A percentile compares a stretch with the other conserved stretches of the same genome.
phyloP scores from a whole-genome alignment of 1,139 yeast genomes.

The Yamadazyma atmosphaerica region DNA sequence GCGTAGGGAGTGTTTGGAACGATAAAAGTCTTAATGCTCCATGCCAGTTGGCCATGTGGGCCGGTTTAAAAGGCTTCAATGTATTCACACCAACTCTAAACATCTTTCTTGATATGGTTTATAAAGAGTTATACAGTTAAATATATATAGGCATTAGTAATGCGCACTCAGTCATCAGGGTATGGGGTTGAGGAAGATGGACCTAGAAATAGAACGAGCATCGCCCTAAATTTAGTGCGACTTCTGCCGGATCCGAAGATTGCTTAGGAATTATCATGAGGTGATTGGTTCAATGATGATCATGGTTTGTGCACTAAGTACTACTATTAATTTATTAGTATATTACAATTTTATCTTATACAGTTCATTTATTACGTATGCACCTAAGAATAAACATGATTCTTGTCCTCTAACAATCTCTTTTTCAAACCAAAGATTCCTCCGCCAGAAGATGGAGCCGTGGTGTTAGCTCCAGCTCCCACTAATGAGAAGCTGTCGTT shows the following conservation, averaged over 20 bases:
- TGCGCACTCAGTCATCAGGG: background rate
- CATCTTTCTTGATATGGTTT: background rate
- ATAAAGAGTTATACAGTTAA: background rate
- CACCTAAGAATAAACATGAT: constrained; percentile 1
- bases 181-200: no score
- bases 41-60: background rate
- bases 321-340: no score
- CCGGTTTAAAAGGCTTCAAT: background rate
- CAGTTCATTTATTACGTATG: no score
- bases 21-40: constrained; percentile 25
- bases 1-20: constrained; percentile 61
- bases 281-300: background rate
- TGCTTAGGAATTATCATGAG: constrained; percentile 1
- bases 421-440: constrained; percentile 1
- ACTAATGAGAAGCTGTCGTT: constrained; percentile 19
- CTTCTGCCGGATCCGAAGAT: constrained; percentile 6
- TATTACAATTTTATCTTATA: no score
- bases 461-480: constrained; percentile 9
- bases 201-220: no score
- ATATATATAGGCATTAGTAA: background rate
- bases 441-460: background rate
- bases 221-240: background rate
- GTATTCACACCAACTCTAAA: background rate
- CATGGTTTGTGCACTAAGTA: background rate
- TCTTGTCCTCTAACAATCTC: constrained; percentile 1